phyloP scores from a whole-genome alignment of 371 early-diverging fungal genomes.

The Dichotomocladium elegans region DNA sequence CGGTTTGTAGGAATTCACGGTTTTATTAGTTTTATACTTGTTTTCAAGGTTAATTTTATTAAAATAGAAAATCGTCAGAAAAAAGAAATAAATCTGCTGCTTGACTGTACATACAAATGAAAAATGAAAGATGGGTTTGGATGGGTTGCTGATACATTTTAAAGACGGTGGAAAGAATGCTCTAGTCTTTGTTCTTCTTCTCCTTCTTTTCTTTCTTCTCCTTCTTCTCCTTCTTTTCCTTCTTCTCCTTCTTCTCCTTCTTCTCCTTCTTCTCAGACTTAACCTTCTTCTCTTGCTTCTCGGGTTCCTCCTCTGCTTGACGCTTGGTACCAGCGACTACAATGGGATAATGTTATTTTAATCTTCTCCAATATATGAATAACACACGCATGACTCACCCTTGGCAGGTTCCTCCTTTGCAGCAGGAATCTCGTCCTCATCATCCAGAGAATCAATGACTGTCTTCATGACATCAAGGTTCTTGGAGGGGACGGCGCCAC shows the following conservation, averaged over 20 bases:
- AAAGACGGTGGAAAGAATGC: background rate
- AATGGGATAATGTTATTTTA: conserved; percentile 1
- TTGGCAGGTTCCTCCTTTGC: conserved; percentile 15
- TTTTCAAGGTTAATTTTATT: no score
- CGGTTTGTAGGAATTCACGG: background rate
- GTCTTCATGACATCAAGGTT: conserved; percentile 93
- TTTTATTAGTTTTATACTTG: background rate
- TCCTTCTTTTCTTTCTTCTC: conserved; percentile 28
- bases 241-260: conserved; percentile 54
- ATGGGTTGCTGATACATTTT: background rate
- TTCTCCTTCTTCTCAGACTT: conserved; percentile 52
- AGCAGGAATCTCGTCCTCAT: conserved; percentile 46
- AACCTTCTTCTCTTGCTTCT: conserved; percentile 48
- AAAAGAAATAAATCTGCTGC: background rate
- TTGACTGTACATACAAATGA: background rate
- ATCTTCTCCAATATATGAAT: conserved; percentile 2
- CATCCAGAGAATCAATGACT: conserved; percentile 72
- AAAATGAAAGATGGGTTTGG: background rate
- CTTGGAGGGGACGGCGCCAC: conserved; percentile 83
- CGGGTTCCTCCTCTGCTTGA: conserved; percentile 2
- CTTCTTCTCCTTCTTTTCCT: conserved; percentile 54
- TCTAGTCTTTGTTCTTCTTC: conserved; percentile 27
- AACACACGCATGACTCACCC: background rate
- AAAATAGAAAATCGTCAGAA: background rate
- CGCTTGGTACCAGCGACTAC: conserved; percentile 4